These are phyloP conservation scores for Cajanus cajan DNA, from an alignment of 306 rosid genomes.

Conservation along the genomic window DNA sequence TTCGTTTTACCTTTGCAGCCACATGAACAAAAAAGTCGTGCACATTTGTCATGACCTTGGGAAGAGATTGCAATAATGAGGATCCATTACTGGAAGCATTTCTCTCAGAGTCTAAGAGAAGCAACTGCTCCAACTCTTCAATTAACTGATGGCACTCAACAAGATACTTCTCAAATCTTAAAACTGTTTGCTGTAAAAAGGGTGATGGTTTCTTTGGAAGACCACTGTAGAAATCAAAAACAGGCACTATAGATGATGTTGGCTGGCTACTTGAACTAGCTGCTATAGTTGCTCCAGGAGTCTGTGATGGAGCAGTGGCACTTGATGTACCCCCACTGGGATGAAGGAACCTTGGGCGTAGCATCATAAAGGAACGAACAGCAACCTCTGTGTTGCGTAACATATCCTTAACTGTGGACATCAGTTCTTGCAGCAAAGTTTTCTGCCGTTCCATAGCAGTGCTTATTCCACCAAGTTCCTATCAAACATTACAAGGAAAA, in stretches of 20 bases:
- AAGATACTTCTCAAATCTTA: conserved; percentile 85
- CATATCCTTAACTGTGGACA: conserved; percentile 77
- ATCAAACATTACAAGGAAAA: conserved; percentile 26
- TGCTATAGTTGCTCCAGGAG: conserved; percentile 50
- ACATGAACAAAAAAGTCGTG: conserved; percentile 94
- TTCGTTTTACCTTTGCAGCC: conserved; percentile 81
- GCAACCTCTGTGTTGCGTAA: conserved; percentile 88
- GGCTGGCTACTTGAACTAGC: conserved; percentile 61
- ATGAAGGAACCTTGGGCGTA: conserved; percentile 83
- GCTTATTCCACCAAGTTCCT: conserved; percentile 97
- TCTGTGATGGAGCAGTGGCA: conserved; percentile 71
- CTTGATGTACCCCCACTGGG: conserved; percentile 70
- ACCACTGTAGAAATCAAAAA: conserved; percentile 90
- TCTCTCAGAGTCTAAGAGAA: conserved; percentile 65
- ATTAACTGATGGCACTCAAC: conserved; percentile 86
- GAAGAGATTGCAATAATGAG: conserved; percentile 83
- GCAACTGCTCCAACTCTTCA: conserved; percentile 94
- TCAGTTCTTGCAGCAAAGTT: conserved; percentile 66
- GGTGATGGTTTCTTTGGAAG: conserved; percentile 94
- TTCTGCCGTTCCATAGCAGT: conserved; percentile 87
- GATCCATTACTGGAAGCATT: conserved; percentile 55
- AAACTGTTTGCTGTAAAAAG: conserved; percentile 80
- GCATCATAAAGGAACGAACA: conserved; percentile 90
- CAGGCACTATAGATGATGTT: conserved; percentile 66
- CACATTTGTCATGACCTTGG: conserved; percentile 92